Base-by-base conservation (phyloP, 257 asterid species). In the Nicotiana tabacum region DNA sequence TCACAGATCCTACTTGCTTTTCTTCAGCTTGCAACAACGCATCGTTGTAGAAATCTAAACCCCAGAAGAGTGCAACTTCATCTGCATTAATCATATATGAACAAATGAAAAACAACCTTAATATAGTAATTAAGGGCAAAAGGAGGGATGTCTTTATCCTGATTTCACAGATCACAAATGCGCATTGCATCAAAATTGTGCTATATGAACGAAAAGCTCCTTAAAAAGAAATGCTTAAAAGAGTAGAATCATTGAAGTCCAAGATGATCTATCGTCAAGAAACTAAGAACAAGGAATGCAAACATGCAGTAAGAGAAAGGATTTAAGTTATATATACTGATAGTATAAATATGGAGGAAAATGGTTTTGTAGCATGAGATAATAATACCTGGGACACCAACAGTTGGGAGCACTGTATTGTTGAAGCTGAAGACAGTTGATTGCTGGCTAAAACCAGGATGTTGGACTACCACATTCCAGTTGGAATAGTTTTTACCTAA, bases 1-100 rank as follows among this genome's bases (percentile, higher is more conserved):
- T 88, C 79, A 87, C 96, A 57, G 93, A 91, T 77, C 95, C 95
- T 9, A 89, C 39, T 68, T 85, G 83, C 21, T 56, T 35, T 67
- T 89, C 83, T 57, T 87, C 82, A 11, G 91, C 86, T 83, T 88
- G 87, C 85, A 87, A 27, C 57, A 93, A 87, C 35, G 86, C 83
- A 15, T 79, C 77, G 83, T 92, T 93, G 85, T 84, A 37, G 77
- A 77, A 90, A 1, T 86, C 86, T 68, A 90, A 83, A 9, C 96
- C 97, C 97, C 96, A 92, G 77, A 93, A 89, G 0, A 93, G 89
- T 61, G 92, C 93, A 46, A 85, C 91, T 81, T 91, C 93, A 79
- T 89, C 97, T 92, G 94, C 94, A 83, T 60, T 46, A 46, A 13
- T 24, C n/a, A 29, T 39, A 30, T 65, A 65, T 13, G 74, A 66